These are phyloP conservation scores for Saccharum hybrid DNA, from an alignment of 202 grass and related monocot genomes.

Conservation along the genomic window DNA sequence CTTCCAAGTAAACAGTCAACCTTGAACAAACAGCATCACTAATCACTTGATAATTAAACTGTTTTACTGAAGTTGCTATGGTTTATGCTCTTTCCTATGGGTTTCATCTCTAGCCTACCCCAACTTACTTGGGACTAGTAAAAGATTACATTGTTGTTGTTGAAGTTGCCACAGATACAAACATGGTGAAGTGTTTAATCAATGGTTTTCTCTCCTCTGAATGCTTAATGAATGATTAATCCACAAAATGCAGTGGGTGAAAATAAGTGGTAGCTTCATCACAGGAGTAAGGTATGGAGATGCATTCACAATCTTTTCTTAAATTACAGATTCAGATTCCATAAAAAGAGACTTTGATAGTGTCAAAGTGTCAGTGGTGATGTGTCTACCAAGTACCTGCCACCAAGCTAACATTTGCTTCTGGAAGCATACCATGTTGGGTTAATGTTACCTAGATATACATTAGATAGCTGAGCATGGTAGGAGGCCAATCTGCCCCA, in stretches of 20 bases:
- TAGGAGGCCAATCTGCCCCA: background rate
- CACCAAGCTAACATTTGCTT: background rate
- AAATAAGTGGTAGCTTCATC: background rate
- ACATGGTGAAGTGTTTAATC: constrained; percentile 1
- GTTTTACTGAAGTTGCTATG: background rate
- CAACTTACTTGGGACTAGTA: background rate
- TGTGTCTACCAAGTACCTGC: background rate
- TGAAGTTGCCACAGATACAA: background rate
- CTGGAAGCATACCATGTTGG: background rate
- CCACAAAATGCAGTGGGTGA: background rate
- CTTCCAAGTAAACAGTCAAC: constrained; percentile 1
- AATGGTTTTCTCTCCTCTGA: background rate
- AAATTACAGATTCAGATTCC: background rate
- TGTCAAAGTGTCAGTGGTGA: background rate
- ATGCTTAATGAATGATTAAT: constrained; percentile 21
- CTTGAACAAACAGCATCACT: background rate
- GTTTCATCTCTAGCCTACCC: background rate
- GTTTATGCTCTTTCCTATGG: background rate
- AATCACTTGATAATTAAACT: background rate
- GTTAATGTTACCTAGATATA: background rate
- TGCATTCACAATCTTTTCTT: background rate
- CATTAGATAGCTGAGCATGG: background rate
- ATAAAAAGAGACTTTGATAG: background rate
- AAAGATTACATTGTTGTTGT: background rate
- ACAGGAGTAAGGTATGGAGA: background rate